Base-by-base conservation (phyloP, 2,329 filamentous ascomycete species). In the Aureobasidium subglaciale region DNA sequence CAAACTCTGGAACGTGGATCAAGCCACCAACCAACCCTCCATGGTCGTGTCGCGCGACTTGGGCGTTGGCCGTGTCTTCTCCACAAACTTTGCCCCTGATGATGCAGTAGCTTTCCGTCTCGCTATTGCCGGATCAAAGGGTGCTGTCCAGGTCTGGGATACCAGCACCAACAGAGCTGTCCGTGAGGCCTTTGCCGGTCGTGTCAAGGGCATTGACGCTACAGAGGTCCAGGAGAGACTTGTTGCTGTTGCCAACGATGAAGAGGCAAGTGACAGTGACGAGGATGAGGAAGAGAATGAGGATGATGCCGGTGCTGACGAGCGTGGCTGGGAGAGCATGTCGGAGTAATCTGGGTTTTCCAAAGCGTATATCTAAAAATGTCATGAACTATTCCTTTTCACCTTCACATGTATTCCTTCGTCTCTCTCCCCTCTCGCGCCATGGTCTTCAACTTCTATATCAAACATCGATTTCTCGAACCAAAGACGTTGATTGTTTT, bases 51-150 rank as follows among this genome's bases (percentile, higher is more conserved):
- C 88, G 24, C 85, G 93, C 62, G 92, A 97, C 70, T 76, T 97
- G 42, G 93, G 95, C 55, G 88, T 99, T 16, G 93, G 93, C 58
- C 95, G 92, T 73, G 87, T 99, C 34, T 99, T 99, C 72, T 89
- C 89, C 10, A 87, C 91, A 2, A 82, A 81, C 6, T 99, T 97
- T 70, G 93, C 88, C 4, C 92, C 93, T 1, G 93, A 99, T 68
- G 72, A 84, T 30, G 89, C 93, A 71, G 90, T 97, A 9, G 88
- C 88, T 22, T 99, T 97, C 79, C 81, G 93, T 54, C 78, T 99
- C 41, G 88, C 91, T 2, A 90, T 99, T 16, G 93, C 92, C 6
- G 93, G 93, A 55, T 97, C 91, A 77, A 95, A 95, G 75, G 93
- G 93, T 42, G 82, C 83, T 32, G 84, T 97, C 67, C 88, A 95